A percentile compares a stretch with the other conserved stretches of the same genome.
These are phyloP conservation scores for Leptographium lundbergii DNA, from an alignment of 2,329 filamentous ascomycete genomes.

Conservation along the genomic window DNA sequence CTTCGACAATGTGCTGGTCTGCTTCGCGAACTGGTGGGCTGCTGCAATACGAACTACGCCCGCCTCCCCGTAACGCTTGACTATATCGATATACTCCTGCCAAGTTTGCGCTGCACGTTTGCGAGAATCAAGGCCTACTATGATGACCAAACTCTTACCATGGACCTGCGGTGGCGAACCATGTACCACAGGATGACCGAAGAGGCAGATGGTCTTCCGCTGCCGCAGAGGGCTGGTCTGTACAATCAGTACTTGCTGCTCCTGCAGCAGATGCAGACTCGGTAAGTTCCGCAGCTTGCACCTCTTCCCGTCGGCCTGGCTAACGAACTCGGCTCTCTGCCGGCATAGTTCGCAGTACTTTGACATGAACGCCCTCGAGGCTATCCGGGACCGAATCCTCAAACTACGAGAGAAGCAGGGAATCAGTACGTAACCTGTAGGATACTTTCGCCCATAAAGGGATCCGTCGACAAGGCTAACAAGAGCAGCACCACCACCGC, in stretches of 20 bases:
- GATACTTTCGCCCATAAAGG: not conserved
- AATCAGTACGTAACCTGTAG: constrained; percentile 20
- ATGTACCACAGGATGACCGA: constrained; percentile 45
- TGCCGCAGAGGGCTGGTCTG: constrained; percentile 40
- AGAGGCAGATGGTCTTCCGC: constrained; percentile 35
- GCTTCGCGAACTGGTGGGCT: constrained; percentile 42
- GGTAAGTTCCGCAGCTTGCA: constrained; percentile 23
- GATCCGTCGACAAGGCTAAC: constrained; percentile 10
- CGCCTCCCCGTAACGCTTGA: constrained; percentile 39
- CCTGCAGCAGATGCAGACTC: constrained; percentile 36
- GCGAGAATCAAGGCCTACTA: constrained; percentile 39
- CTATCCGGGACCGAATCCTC: constrained; percentile 33
- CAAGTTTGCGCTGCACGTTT: constrained; percentile 39
- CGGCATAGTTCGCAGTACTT: constrained; percentile 35
- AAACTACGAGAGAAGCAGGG: constrained; percentile 38
- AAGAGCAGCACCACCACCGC: constrained; percentile 10
- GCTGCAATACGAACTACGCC: constrained; percentile 32
- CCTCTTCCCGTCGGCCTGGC: not conserved
- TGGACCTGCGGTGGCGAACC: constrained; percentile 40
- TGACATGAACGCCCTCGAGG: constrained; percentile 41
- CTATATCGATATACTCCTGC: constrained; percentile 43
- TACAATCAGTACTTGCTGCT: constrained; percentile 42
- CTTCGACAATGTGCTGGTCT: constrained; percentile 29
- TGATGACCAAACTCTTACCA: constrained; percentile 33
- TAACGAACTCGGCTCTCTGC: not conserved